Evolutionary conservation across 768 basidiomycete species (phyloP).

Genomic region (Lactifluus hygrophoroides): DNA sequence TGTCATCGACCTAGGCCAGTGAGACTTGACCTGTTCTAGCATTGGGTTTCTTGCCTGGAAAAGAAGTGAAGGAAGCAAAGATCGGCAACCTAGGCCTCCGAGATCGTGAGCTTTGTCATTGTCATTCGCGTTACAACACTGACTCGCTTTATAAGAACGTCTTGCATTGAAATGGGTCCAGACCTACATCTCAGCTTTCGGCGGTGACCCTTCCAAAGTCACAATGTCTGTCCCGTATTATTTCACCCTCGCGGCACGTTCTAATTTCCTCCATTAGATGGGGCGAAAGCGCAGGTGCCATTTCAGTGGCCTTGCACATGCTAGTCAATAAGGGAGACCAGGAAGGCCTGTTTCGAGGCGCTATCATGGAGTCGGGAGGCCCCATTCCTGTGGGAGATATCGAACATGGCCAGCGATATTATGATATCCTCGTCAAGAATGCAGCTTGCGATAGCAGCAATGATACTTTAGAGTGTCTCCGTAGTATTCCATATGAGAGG

Average conservation of each 20-base stretch:
- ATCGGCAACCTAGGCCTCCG: conserved; percentile 19
- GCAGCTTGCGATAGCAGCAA: conserved; percentile 14
- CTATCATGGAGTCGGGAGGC: conserved; percentile 25
- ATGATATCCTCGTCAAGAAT: conserved; percentile 21
- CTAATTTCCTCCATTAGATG: conserved; percentile 8
- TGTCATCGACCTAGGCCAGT: not conserved
- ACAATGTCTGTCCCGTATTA: conserved; percentile 19
- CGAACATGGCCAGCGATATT: conserved; percentile 17
- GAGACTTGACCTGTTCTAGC: not conserved
- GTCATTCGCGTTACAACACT: not conserved
- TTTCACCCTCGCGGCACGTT: not conserved
- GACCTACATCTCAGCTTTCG: conserved; percentile 33
- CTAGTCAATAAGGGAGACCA: conserved; percentile 21
- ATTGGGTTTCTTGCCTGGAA: conserved; percentile 15
- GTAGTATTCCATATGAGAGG: conserved; percentile 1
- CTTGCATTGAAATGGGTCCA: conserved; percentile 35
- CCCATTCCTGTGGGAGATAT: conserved; percentile 21
- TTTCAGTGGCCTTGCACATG: conserved; percentile 27
- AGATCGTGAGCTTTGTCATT: conserved; percentile 13
- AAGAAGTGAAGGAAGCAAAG: conserved; percentile 16
- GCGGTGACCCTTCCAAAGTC: conserved; percentile 32
- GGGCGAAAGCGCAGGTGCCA: conserved; percentile 35
- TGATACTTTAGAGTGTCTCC: conserved; percentile 22
- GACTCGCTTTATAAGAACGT: conserved; percentile 22
- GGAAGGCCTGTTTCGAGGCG: conserved; percentile 23